Evolutionary conservation across 768 basidiomycete genomes (phyloP), one percentile per base, ranked within the genome.

Genomic region (Polyporus arcularius): DNA sequence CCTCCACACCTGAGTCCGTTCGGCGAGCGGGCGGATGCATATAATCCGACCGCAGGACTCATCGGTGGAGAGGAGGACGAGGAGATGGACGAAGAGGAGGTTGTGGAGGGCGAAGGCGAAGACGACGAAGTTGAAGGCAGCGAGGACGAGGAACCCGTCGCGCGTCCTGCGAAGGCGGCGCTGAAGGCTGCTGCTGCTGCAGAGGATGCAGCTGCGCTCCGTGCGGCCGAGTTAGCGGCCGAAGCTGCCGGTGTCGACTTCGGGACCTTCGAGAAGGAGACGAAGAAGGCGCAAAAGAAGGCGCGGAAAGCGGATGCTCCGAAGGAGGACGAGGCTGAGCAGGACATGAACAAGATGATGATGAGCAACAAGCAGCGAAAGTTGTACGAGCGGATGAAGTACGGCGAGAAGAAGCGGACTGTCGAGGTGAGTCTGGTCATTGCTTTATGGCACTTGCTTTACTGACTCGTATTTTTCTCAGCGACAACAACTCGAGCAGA

Each of bases 1-100:
- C 97, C 97, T 2, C 95, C 97, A 30, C 97, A 99, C 78, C 74
- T 99, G 55, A 96, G 93, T 74, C 97, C 97, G 14, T 99, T 98
- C 74, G 94, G 91, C 49, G 92, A 90, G 68, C 83, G 78, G 45
- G 84, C 85, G 56, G 89, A 86, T 16, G 91, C 90, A 4, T 92
- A 93, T 64, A 85, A 90, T 60, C 91, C 90, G 3, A 77, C 80
- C 21, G 73, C 73, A 4, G 80, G 68, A 8, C 70, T 76, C 30
- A 65, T 65, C 12, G 79, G 72, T 14, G 75, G 71, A 18, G 74
- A 68, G 15, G 73, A 73, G 5, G 68, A 62, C 41, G 74, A 70
- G 31, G 75, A 70, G 26, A 76, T 71, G 59, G 75, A 72, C 28
- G 52, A 70, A 8, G 72, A 67, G 21, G 74, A 70, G 7, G 75